Base-by-base conservation (phyloP, 352 stramenopile genomes). In the Pythium grandisporangium region DNA sequence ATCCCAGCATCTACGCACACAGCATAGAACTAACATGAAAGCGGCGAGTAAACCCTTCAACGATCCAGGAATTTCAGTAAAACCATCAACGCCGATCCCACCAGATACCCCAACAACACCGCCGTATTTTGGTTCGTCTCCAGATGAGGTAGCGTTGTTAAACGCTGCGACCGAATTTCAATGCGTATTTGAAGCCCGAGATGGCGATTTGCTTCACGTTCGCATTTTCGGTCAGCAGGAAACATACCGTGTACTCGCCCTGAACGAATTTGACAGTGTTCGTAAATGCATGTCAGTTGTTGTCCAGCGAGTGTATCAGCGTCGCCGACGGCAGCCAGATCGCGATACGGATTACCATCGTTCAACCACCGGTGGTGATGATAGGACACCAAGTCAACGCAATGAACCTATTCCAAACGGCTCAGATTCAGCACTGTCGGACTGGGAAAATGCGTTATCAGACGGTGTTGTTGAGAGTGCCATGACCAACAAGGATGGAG, bases 241-340 rank as follows among this genome's bases (percentile, higher is more conserved):
- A 29, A 75, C 63, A 3, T 91, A 89, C 32, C 76, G 76, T 34
- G 34, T 93, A 11, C 47, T 94, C 6, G 82, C 78, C 8, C 38
- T 92, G 6, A 93, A 92, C 37, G 82, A 95, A 36, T 93, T 92
- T 22, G 81, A 93, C 49, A 93, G 80, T 39, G 88, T 82, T 2
- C 50, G 78, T 7, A 91, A 90, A 42, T 93, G 80, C 35, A 93
- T 91, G 80, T 90, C 73, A 0, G 76, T 91, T 4, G 66, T 88
- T 2, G 77, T 87, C 12, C 74, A 81, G 42, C 58, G 61, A 48
- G 51, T 89, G 22, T 20, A 38, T 11, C 33, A 38, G 33, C 13
- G 19, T 11, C 33, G 33, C 19, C n/a, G n/a, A n/a, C n/a, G n/a
- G n/a, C n/a, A n/a, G n/a, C n/a, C n/a, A n/a, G n/a, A n/a, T n/a